Evolutionary conservation across 176 grass and related monocot species (phyloP).

Genomic region (Leersia perrieri): DNA sequence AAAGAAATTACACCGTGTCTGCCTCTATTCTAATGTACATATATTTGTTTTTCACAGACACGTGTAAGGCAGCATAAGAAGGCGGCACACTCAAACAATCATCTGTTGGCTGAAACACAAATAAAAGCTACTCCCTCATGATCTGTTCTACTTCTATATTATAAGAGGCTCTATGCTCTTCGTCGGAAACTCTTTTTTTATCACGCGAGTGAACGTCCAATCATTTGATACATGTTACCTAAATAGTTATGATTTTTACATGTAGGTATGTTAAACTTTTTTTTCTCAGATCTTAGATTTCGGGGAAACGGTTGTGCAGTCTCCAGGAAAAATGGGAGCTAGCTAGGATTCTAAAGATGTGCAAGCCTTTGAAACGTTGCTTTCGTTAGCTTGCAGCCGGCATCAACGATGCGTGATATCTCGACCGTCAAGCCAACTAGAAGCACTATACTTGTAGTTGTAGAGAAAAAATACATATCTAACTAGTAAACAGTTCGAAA

Average conservation of each 20-base stretch:
- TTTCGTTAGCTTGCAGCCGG: constrained; percentile 22
- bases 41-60: not conserved
- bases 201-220: too few relatives aligned
- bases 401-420: constrained; percentile 23
- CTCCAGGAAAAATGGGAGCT: constrained; percentile 35
- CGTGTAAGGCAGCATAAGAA: not conserved
- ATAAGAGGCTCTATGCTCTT: too few relatives aligned
- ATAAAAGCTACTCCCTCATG: too few relatives aligned
- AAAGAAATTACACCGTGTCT: constrained; percentile 33
- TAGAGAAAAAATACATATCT: too few relatives aligned
- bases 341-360: not conserved
- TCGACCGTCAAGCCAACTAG: not conserved
- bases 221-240: too few relatives aligned
- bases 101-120: not conserved
- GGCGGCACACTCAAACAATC: constrained; percentile 1
- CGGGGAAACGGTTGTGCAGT: constrained; percentile 41
- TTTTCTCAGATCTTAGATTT: constrained; percentile 28
- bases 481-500: too few relatives aligned
- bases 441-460: too few relatives aligned
- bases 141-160: too few relatives aligned
- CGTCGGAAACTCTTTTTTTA: too few relatives aligned
- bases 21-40: not conserved
- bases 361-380: constrained; percentile 20
- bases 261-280: too few relatives aligned
- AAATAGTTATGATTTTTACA: too few relatives aligned